Base-by-base conservation (phyloP, 176 grass and related monocot species). In the Dactylis glomerata region DNA sequence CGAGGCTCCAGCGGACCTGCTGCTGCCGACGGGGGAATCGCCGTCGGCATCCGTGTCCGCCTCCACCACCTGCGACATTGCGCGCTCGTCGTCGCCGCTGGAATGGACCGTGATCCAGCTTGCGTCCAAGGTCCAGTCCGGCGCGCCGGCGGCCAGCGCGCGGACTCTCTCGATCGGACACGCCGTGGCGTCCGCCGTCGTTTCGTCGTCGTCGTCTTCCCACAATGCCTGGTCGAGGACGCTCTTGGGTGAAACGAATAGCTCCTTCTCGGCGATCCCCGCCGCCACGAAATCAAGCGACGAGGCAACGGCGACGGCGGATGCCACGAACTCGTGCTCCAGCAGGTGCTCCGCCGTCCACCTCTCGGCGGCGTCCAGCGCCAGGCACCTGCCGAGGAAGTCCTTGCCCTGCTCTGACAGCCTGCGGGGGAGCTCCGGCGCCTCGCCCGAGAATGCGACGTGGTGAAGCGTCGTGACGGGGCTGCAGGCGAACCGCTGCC, bases 271-370 rank as follows among this genome's bases (percentile, higher is more conserved):
- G 7, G 11, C 3, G 41, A 52, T 15, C 0, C n/a, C n/a, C n/a
- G 3, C 72, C n/a, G n/a, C 15, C n/a, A 3, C 14, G 1, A 68
- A 51, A 66, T 14, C 31, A 22, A 28, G 50, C 26, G 41, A 19
- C 0, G 41, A 52, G 0, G 11, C 1, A 16, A 5, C 45, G 1
- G 2, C 20, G 3, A 13, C 32, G 73, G 20, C 27, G 34, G n/a
- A n/a, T 11, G 62, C 64, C 37, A 89, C 37, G 83, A 89, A 89
- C 5, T 33, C 61, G 51, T 89, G 88, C 10, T 52, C 13, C 2
- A 89, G 90, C 27, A 88, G 86, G 66, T 80, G 83, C 38, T 86
- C 79, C 8, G 86, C 90, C 47, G 86, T 89, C 86, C 90, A 86
- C 66, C 90, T 26, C 54, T 91, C 56, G 3, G 1, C 2, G 17